Conservation (phyloP, 805 yeast species). For the Yarrowia sp. region DNA sequence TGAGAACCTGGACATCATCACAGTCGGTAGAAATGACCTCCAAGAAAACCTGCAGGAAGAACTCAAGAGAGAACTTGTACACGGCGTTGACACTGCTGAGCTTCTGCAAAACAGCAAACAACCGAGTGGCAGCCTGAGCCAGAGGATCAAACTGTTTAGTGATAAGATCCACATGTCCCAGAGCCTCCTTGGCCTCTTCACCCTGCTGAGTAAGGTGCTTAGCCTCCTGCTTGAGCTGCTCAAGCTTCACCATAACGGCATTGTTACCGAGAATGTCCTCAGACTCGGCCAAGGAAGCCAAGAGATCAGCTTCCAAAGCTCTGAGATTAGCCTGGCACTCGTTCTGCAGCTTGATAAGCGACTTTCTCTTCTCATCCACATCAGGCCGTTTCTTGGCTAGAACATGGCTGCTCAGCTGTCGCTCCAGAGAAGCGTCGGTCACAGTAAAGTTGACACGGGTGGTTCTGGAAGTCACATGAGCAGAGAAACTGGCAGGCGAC, state of each 20-base stretch:
- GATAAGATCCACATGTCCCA: conserved; percentile 60
- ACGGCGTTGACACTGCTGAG: conserved; percentile 56
- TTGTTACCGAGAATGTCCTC: conserved; percentile 72
- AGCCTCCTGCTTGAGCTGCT: conserved; percentile 69
- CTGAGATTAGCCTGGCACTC: conserved; percentile 64
- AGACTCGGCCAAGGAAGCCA: conserved; percentile 63
- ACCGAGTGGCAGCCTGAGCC: conserved; percentile 60
- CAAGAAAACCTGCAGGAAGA: conserved; percentile 52
- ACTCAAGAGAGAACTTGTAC: conserved; percentile 65
- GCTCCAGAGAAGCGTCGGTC: conserved; percentile 70
- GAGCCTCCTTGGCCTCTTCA: conserved; percentile 60
- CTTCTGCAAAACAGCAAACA: conserved; percentile 58
- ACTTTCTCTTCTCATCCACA: conserved; percentile 62
- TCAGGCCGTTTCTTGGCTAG: conserved; percentile 69
- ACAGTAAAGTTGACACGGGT: conserved; percentile 72
- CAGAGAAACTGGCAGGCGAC: conserved; percentile 58
- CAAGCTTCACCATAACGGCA: conserved; percentile 64
- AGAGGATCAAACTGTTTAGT: conserved; percentile 59
- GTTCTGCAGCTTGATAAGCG: conserved; percentile 61
- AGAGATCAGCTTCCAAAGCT: conserved; percentile 63
- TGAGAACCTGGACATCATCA: conserved; percentile 12
- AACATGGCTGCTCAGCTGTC: conserved; percentile 64
- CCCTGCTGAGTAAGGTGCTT: conserved; percentile 60
- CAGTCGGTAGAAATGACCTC: conserved; percentile 6
- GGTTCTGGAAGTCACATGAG: conserved; percentile 56